Evolutionary conservation across 768 basidiomycete genomes (phyloP).

Genomic region (Russula lepida): DNA sequence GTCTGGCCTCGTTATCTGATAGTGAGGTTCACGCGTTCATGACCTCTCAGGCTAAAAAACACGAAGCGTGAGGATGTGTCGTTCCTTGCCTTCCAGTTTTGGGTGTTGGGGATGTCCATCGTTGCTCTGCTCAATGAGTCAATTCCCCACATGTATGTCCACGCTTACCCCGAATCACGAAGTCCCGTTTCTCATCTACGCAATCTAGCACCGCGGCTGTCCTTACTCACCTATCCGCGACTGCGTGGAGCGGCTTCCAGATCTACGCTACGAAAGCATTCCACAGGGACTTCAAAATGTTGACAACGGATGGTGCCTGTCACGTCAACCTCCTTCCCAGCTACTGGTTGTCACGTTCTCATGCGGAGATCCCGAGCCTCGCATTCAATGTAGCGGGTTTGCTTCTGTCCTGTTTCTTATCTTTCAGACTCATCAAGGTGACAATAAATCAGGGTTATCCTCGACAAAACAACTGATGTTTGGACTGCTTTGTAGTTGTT

Average conservation of each 20-base stretch:
- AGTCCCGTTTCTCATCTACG: neutral
- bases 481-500: conserved; percentile 38
- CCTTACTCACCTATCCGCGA: conserved; percentile 64
- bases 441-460: neutral
- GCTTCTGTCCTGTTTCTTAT: conserved; percentile 52
- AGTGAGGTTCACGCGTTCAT: conserved; percentile 8
- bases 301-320: conserved; percentile 63
- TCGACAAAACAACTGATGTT: neutral
- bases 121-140: conserved; percentile 70
- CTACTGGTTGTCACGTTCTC: conserved; percentile 56
- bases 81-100: conserved; percentile 72
- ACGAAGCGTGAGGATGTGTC: conserved; percentile 72
- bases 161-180: neutral
- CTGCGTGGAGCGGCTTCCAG: conserved; percentile 65
- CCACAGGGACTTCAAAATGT: conserved; percentile 42
- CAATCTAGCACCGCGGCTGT: conserved; percentile 47
- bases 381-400: conserved; percentile 54
- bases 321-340: conserved; percentile 43
- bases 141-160: conserved; percentile 56
- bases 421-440: conserved; percentile 71
- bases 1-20: conserved; percentile 21
- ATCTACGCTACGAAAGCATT: conserved; percentile 53
- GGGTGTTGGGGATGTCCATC: conserved; percentile 71
- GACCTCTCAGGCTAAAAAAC: conserved; percentile 44
- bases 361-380: conserved; percentile 57